Base-by-base conservation (phyloP, 305 asterid genomes). In the Fraxinus ornus region DNA sequence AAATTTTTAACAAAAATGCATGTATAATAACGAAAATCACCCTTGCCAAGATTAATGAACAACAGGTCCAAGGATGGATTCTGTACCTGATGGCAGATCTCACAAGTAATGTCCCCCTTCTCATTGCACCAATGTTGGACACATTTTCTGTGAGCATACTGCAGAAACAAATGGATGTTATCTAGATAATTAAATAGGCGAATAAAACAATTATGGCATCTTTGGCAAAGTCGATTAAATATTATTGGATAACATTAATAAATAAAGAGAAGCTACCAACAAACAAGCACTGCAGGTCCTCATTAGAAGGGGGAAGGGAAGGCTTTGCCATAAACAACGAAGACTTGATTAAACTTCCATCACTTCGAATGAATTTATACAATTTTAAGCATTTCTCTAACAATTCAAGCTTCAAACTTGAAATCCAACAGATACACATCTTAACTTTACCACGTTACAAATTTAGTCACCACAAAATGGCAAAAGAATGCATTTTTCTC, bases 101-200 rank as follows among this genome's bases (percentile, higher is more conserved):
- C 99, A 89, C 98, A 96, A 81, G 87, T 96, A 83, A 83, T 94
- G 90, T 96, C 99, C 35, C 99, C 99, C 93, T 96, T 96, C 91
- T 96, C 99, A 73, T 96, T 88, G 90, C 99, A 96, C 99, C 99
- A 96, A 86, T 92, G 91, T 80, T 96, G 99, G 85, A 96, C 98
- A 80, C 99, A 96, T 89, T 93, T 91, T 84, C 99, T 91, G 87
- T 96, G 99, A 82, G 98, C 97, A 88, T 93, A 92, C 99, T 96
- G 98, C 91, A 90, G 19, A 80, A 85, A 82, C 36, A 64, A 81
- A 60, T 19, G 79, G 52, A 75, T 80, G 68, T 81, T 82, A 80
- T 85, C 44, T 28, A 84, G 83, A 52, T 9, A 73, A 82, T 13
- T 77, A 70, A 84, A 26, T 55, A 82, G 19, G 10, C 44, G 37